Percentiles rank a stretch among this genome's conserved stretches.
Evolutionary conservation across 1,139 yeast species (phyloP).

Genomic region (Blastobotrys elegans): DNA sequence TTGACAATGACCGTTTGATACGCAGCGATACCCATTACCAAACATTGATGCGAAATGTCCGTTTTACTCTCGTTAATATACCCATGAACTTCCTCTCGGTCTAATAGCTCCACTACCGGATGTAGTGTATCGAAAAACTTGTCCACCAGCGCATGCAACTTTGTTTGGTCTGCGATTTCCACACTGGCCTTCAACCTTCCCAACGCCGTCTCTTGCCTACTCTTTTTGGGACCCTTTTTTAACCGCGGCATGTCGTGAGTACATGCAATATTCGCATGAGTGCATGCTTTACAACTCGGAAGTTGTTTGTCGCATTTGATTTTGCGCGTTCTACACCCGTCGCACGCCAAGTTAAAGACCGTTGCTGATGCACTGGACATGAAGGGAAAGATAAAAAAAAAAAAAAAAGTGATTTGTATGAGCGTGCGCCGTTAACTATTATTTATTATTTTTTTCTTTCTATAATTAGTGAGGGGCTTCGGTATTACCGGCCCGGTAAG

Average conservation of each 20-base stretch:
- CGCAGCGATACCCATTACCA: constrained; percentile 16
- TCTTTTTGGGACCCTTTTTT: constrained; percentile 16
- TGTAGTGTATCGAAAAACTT: constrained; percentile 16
- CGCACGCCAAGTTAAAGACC: constrained; percentile 16
- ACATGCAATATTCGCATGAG: constrained; percentile 13
- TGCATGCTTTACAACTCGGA: constrained; percentile 19
- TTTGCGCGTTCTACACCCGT: constrained; percentile 22
- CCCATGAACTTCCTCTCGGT: constrained; percentile 9
- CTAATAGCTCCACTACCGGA: constrained; percentile 18
- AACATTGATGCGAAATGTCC: constrained; percentile 5
- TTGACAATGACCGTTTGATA: constrained; percentile 2
- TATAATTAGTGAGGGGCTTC: too few species aligned
- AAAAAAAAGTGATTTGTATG: too few species aligned
- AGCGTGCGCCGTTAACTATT: too few species aligned
- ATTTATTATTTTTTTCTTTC: too few species aligned
- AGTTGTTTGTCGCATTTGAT: constrained; percentile 18
- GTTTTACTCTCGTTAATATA: constrained; percentile 12
- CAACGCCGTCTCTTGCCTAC: constrained; percentile 18
- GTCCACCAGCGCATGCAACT: constrained; percentile 9
- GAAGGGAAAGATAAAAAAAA: too few species aligned
- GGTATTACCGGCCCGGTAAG: too few species aligned
- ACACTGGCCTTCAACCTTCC: constrained; percentile 12
- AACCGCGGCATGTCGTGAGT: constrained; percentile 17
- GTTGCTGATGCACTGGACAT: too few species aligned
- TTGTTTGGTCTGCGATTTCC: neutral